Evolutionary conservation across 306 rosid genomes (phyloP), one percentile per base, ranked within the genome.

Genomic region (Lathyrus tuberosus): DNA sequence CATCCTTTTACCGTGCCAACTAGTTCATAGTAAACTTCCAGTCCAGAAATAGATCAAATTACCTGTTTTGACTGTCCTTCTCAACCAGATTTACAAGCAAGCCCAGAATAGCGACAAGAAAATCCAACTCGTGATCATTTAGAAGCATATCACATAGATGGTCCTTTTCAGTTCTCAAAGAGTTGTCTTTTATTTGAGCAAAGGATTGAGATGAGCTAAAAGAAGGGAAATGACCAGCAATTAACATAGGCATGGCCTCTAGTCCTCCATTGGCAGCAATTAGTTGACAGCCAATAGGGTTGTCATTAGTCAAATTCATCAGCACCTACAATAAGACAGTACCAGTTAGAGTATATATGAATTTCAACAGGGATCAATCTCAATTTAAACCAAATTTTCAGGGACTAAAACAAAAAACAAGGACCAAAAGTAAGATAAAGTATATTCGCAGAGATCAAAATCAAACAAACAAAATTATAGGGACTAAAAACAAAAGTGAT

Each of bases 91-190:
- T 95, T 74, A 95, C 97, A 72, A 95, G 97, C 70, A 95, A 84
- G 70, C 99, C 99, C 77, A 95, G 78, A 75, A 95, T 95, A 35
- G 99, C 97, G 63, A 95, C 99, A 63, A 95, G 99, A 80, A 95
- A 88, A 84, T 95, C 97, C 59, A 87, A 80, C 81, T 95, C 99
- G 3, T 89, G 82, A 86, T 95, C 99, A 15, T 82, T 79, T 38
- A 95, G 91, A 70, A 74, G 91, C 53, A 40, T 87, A 60, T 89
- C 89, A 74, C 38, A 47, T 65, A 72, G 90, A 67, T 53, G 71
- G 52, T 78, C 88, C 22, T 76, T 62, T 62, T 73, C 82, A 38
- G 62, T 66, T 69, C 61, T 72, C 52, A 74, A 79, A 33, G 71
- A 61, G 68, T 79, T 81, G 63, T 69, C 85, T 65, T 79, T 80